phyloP scores from a whole-genome alignment of 1,139 yeast genomes.

The Spathaspora sp. region DNA sequence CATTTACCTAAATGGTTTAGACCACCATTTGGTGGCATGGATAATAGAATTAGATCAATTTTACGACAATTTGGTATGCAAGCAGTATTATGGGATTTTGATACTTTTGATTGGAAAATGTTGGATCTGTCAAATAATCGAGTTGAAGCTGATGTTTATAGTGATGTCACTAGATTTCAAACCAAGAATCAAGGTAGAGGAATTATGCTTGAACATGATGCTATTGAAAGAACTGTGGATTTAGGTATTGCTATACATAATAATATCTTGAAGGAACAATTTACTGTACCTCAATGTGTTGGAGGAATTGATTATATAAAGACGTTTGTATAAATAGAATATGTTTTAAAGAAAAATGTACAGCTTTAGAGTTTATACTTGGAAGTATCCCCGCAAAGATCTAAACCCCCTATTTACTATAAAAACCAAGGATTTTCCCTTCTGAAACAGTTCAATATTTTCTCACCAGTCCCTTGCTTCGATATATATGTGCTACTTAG shows the following conservation, averaged over 20 bases:
- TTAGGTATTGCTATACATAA: conserved; percentile 60
- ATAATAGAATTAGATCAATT: conserved; percentile 77
- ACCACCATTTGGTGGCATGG: conserved; percentile 96
- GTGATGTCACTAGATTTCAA: conserved; percentile 57
- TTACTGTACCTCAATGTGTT: conserved; percentile 84
- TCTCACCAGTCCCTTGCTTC: too few species aligned
- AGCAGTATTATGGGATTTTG: conserved; percentile 88
- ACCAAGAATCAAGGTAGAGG: conserved; percentile 45
- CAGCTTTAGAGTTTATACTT: too few species aligned
- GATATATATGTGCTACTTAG: too few species aligned
- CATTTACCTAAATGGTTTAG: conserved; percentile 93
- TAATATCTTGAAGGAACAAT: conserved; percentile 47
- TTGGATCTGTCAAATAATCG: conserved; percentile 33
- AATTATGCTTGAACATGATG: conserved; percentile 83
- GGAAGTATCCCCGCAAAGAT: too few species aligned
- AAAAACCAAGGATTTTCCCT: too few species aligned
- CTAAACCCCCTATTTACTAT: too few species aligned
- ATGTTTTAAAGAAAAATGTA: too few species aligned
- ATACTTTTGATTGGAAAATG: conserved; percentile 88
- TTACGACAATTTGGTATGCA: conserved; percentile 85
- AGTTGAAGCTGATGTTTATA: conserved; percentile 50
- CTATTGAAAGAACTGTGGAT: conserved; percentile 62
- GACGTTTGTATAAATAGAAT: conserved; percentile 19
- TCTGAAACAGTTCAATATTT: background rate
- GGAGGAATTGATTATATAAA: conserved; percentile 56